A percentile compares a stretch with the other conserved stretches of the same genome.
Evolutionary conservation across 78 protist species (phyloP).

Genomic region (Dictyostelium purpureum): DNA sequence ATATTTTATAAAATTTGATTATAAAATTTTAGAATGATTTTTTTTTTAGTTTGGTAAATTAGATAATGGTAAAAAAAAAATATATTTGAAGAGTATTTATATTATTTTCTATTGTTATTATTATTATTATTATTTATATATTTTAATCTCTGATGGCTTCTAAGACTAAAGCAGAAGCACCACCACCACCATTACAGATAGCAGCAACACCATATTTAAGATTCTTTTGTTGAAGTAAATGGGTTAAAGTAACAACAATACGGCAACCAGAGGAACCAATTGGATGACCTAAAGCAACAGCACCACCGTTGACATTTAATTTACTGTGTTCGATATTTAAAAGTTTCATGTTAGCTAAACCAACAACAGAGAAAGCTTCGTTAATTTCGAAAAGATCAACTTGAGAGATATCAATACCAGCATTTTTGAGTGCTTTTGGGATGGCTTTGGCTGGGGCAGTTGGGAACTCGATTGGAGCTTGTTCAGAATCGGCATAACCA

Average conservation of each 20-base stretch:
- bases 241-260: conserved; percentile 90
- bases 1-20: too few species aligned
- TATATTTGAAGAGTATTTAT: too few species aligned
- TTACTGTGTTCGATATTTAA: conserved; percentile 74
- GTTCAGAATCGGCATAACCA: conserved; percentile 95
- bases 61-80: too few species aligned
- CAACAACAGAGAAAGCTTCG: conserved; percentile 96
- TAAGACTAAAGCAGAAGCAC: conserved; percentile 92
- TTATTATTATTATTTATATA: too few species aligned
- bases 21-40: too few species aligned
- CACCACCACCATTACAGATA: conserved; percentile 98
- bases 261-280: conserved; percentile 98
- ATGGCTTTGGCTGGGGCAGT: conserved; percentile 95
- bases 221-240: conserved; percentile 68
- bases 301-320: conserved; percentile 98
- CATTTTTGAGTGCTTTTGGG: conserved; percentile 81
- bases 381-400: conserved; percentile 96
- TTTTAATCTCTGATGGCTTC: too few species aligned
- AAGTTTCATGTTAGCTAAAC: conserved; percentile 90
- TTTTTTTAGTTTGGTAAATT: too few species aligned
- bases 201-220: conserved; percentile 89
- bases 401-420: conserved; percentile 36
- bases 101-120: too few species aligned
- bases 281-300: conserved; percentile 99
- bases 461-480: conserved; percentile 95